Percentiles rank a stretch among this genome's conserved stretches.
Evolutionary conservation across 495 filamentous ascomycete genomes (phyloP).

Genomic region (Daldinia loculata): DNA sequence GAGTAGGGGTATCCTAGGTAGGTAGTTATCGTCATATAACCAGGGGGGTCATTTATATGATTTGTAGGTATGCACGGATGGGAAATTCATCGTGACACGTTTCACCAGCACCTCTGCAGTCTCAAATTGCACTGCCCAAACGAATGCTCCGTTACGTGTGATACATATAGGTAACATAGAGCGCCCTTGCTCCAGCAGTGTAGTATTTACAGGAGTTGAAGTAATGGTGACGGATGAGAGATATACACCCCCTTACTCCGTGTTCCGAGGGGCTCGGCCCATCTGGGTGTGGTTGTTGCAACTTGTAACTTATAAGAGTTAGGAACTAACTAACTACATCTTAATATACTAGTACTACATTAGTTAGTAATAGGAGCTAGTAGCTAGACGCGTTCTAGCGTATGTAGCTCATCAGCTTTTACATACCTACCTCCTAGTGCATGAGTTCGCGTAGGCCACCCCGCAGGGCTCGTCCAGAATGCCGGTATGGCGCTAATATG

Average conservation of each 20-base stretch:
- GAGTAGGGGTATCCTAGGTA: background rate
- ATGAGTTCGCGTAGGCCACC: background rate
- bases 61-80: background rate
- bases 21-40: slow-evolving; percentile 1
- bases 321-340: background rate
- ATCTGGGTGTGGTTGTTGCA: no score
- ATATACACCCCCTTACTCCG: background rate
- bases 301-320: background rate
- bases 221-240: background rate
- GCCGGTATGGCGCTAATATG: slow-evolving; percentile 6
- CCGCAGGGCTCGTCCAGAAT: slow-evolving; percentile 4
- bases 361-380: no score
- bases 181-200: background rate
- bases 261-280: background rate
- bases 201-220: background rate
- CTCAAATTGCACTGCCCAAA: background rate
- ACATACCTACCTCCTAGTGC: no score
- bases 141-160: background rate
- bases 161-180: background rate
- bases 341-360: no score
- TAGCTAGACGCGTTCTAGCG: background rate
- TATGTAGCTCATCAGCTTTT: no score
- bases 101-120: background rate
- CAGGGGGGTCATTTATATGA: background rate
- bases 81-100: background rate